A percentile compares a stretch with the other conserved stretches of the same genome.
Evolutionary conservation across 2,329 filamentous ascomycete genomes (phyloP).

Genomic region (Calonectria hawksworthii): DNA sequence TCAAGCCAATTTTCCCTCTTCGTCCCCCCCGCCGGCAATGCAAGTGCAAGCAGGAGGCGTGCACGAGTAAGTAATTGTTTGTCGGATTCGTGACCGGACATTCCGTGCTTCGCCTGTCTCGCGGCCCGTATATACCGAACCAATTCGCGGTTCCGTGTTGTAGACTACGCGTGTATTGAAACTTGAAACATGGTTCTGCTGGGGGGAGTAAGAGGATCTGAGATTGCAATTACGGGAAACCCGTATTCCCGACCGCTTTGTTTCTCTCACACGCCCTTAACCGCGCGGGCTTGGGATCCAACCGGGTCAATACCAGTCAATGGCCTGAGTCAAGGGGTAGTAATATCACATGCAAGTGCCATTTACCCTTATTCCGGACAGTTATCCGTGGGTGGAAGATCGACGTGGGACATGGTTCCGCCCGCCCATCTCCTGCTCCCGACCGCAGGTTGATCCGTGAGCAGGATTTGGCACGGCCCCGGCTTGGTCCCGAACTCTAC

Average conservation of each 20-base stretch:
- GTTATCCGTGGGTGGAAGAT: constrained; percentile 15
- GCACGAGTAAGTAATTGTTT: not conserved
- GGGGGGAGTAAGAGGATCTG: not conserved
- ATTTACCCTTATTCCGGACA: not conserved
- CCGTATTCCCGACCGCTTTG: constrained; percentile 14
- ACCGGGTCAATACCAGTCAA: not conserved
- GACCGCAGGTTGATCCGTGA: constrained; percentile 19
- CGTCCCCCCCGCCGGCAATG: not conserved
- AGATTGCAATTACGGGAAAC: constrained; percentile 14
- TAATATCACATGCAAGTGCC: constrained; percentile 15
- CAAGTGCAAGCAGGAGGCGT: not conserved
- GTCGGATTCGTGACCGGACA: not conserved
- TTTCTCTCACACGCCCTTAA: not conserved
- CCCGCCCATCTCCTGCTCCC: constrained; percentile 12
- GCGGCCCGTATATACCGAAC: not conserved
- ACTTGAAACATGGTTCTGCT: constrained; percentile 17
- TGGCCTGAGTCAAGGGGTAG: not conserved
- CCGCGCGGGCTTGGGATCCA: not conserved
- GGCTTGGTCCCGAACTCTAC: not conserved
- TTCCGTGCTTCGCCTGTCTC: not conserved
- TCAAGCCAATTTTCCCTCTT: not conserved
- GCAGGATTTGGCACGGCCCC: constrained; percentile 1
- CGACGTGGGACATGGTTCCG: constrained; percentile 19
- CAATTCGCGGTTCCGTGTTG: not conserved
- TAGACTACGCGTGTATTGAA: not conserved